Base-by-base conservation (phyloP, 1,284 basidiomycete species). In the Tilletia setariae region DNA sequence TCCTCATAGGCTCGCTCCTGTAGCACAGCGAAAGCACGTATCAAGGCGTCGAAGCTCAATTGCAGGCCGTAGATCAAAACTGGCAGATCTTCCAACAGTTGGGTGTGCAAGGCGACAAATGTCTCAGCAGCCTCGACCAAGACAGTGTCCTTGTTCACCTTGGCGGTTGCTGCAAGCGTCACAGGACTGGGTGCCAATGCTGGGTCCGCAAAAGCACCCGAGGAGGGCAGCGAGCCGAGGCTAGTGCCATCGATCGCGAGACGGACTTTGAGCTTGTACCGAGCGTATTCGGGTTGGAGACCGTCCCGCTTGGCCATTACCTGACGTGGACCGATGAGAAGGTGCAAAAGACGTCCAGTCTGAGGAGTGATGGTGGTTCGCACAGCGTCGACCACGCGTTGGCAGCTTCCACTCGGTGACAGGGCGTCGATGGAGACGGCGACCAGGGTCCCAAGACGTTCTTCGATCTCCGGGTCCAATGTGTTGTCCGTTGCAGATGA, bases 51-150 rank as follows among this genome's bases (percentile, higher is more conserved):
- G 59, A 83, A 70, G 30, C 83, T 73, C n/a, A 76, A 72, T 63
- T 80, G 78, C 3, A 83, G 72, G 66, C 80, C 79, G 64, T 77
- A 76, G 62, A 83, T 75, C 72, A 84, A 80, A 35, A 76, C 70
- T 1, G 84, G 84, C 23, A 84, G 74, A 68, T 84, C 84, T 49
- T 84, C 79, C 67, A 82, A 73, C 28, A 84, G 81, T 70, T 83
- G 83, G 1, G 74, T 69, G 61, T 84, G 82, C 19, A 84, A 72
- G 13, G 82, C 79, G 44, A 81, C 66, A 66, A 83, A 84, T 15
- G 80, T 79, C 19, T 76, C 76, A 3, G 82, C 83, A 23, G 78
- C 78, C 28, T 75, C 75, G 23, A 72, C 72, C 7, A 61, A 30
- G 16, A 32, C 32, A 13, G 30, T n/a, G 21, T 61, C 56, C 8